Conservation (phyloP, 495 filamentous ascomycete genomes). For the Poronia punctata region DNA sequence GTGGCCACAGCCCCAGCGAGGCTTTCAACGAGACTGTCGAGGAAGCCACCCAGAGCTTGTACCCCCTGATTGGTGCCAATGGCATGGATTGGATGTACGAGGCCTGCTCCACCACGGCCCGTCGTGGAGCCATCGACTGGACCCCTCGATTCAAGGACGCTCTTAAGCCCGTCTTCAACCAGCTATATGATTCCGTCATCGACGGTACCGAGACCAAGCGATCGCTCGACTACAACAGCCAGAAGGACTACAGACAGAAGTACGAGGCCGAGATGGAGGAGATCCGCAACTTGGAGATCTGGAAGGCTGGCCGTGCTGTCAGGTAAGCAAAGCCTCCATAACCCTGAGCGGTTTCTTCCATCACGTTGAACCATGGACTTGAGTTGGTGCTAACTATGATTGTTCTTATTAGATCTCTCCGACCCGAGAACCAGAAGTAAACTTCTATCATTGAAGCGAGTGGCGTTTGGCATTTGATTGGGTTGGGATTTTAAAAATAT, state of each 20-base stretch:
- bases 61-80: conserved; percentile 90
- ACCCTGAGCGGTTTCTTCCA: too few relatives aligned
- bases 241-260: conserved; percentile 89
- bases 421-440: conserved; percentile 90
- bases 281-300: conserved; percentile 95
- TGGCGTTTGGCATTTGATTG: conserved; percentile 9
- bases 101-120: conserved; percentile 96
- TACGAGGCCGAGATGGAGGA: conserved; percentile 95
- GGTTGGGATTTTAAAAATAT: conserved; percentile 15
- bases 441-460: conserved; percentile 15
- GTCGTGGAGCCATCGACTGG: conserved; percentile 99
- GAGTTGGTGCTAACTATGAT: conserved; percentile 11
- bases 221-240: conserved; percentile 89
- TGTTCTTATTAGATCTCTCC: conserved; percentile 54
- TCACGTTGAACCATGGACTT: too few relatives aligned
- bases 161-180: conserved; percentile 96
- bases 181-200: conserved; percentile 86
- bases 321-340: too few relatives aligned
- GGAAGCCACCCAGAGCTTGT: conserved; percentile 95
- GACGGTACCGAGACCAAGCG: conserved; percentile 87
- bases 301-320: conserved; percentile 96
- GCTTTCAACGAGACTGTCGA: conserved; percentile 99
- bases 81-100: conserved; percentile 99
- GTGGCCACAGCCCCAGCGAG: conserved; percentile 93
- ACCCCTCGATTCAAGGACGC: conserved; percentile 88